phyloP scores from a whole-genome alignment of 129 eudicot genomes.

The Rutidosis leptorrhynchoides region DNA sequence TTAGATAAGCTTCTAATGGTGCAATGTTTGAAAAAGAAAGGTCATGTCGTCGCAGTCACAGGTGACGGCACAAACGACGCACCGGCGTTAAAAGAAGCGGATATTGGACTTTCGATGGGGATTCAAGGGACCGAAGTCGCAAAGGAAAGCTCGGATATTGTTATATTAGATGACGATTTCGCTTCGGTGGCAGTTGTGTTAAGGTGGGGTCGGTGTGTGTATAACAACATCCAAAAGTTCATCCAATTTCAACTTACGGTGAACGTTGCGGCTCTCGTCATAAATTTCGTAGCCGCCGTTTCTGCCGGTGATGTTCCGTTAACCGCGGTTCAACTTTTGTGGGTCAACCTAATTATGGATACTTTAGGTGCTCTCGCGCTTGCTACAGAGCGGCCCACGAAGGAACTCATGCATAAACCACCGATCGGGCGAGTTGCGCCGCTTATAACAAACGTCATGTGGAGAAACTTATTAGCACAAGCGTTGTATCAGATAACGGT shows the following conservation, averaged over 20 bases:
- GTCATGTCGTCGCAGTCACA: conserved; percentile 83
- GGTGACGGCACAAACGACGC: conserved; percentile 92
- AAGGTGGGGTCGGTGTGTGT: conserved; percentile 80
- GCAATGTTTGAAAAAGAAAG: conserved; percentile 68
- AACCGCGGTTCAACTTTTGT: conserved; percentile 70
- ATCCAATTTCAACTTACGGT: conserved; percentile 85
- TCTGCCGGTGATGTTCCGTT: conserved; percentile 82
- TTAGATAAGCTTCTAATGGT: conserved; percentile 87
- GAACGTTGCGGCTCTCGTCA: conserved; percentile 83
- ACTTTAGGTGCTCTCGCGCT: conserved; percentile 83
- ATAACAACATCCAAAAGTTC: conserved; percentile 80
- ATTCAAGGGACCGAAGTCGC: conserved; percentile 90
- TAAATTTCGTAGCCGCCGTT: conserved; percentile 75
- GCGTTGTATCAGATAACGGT: conserved; percentile 60
- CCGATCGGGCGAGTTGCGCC: conserved; percentile 78
- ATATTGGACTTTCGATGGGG: conserved; percentile 91
- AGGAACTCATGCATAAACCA: conserved; percentile 68
- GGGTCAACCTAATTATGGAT: conserved; percentile 89
- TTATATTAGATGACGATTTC: conserved; percentile 77
- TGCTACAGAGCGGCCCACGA: conserved; percentile 71
- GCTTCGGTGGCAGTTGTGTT: conserved; percentile 66
- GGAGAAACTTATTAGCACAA: conserved; percentile 81
- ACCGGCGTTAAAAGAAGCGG: conserved; percentile 87
- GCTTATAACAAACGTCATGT: conserved; percentile 80
- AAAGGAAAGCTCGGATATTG: conserved; percentile 85